Conservation (phyloP, 768 basidiomycete genomes). For the Hortiboletus flavorubellus region DNA sequence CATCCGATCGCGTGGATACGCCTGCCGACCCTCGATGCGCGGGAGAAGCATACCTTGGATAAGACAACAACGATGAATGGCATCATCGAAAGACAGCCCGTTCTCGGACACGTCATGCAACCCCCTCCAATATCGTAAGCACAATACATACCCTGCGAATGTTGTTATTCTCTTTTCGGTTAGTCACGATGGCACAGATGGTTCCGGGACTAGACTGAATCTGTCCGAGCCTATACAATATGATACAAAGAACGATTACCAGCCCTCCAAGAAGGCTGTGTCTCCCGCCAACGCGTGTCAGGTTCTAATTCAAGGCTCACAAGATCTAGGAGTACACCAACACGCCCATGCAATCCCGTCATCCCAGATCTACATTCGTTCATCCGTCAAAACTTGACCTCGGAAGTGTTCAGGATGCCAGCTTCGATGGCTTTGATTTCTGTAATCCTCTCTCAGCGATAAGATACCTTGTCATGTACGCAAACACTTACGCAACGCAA, state of each 20-base stretch:
- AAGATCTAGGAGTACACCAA: background rate
- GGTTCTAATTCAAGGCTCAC: background rate
- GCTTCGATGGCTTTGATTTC: conserved; percentile 32
- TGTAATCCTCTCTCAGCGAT: conserved; percentile 4
- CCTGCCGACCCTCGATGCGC: conserved; percentile 1
- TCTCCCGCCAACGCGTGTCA: background rate
- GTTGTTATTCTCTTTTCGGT: background rate
- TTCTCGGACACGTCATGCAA: background rate
- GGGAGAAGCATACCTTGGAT: conserved; percentile 10
- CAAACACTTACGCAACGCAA: conserved; percentile 29
- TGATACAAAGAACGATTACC: background rate
- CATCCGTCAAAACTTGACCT: conserved; percentile 16
- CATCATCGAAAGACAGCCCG: background rate
- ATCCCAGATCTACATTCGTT: background rate
- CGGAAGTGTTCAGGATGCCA: conserved; percentile 24
- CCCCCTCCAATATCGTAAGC: background rate
- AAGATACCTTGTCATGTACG: background rate
- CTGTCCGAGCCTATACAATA: background rate
- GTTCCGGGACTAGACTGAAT: background rate
- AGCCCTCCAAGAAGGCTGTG: background rate
- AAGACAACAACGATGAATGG: background rate
- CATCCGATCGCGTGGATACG: conserved; percentile 9
- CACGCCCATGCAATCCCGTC: background rate
- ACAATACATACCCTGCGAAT: conserved; percentile 5
- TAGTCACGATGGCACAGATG: too few relatives aligned